Conservation (phyloP, 768 basidiomycete species). For the Russula griseocarnosa region DNA sequence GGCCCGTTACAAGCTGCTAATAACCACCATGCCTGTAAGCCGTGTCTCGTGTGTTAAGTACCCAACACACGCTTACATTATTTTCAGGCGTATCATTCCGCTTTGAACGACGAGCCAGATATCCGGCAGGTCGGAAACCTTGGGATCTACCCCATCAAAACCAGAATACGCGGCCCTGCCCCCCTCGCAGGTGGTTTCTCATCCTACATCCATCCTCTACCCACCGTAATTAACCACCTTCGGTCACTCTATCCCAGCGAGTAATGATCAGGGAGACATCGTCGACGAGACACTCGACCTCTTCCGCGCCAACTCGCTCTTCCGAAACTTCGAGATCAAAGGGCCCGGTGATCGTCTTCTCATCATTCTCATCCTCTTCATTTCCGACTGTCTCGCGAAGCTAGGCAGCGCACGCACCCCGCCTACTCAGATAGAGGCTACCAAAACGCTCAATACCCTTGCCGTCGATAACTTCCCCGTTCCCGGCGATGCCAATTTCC, state of each 20-base stretch:
- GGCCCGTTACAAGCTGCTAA: background rate
- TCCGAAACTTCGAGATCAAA: slow-evolving; percentile 99
- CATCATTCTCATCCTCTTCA: slow-evolving; percentile 95
- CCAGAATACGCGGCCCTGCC: slow-evolving; percentile 89
- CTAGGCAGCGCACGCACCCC: slow-evolving; percentile 67
- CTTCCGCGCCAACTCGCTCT: slow-evolving; percentile 97
- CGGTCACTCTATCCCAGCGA: slow-evolving; percentile 47
- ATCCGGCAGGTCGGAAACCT: slow-evolving; percentile 85
- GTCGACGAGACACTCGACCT: slow-evolving; percentile 95
- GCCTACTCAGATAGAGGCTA: slow-evolving; percentile 77
- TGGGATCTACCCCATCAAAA: slow-evolving; percentile 84
- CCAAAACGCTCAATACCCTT: slow-evolving; percentile 83
- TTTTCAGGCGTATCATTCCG: slow-evolving; percentile 89
- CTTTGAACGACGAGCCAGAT: slow-evolving; percentile 83
- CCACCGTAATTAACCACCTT: slow-evolving; percentile 17
- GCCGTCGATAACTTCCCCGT: slow-evolving; percentile 91
- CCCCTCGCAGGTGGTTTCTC: slow-evolving; percentile 54
- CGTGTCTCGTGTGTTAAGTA: slow-evolving; percentile 3
- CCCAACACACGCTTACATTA: background rate
- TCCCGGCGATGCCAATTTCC: slow-evolving; percentile 94
- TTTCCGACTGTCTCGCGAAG: slow-evolving; percentile 95
- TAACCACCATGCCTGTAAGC: slow-evolving; percentile 30
- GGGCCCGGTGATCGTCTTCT: slow-evolving; percentile 93
- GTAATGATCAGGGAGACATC: slow-evolving; percentile 77
- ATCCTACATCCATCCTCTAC: slow-evolving; percentile 19